Base-by-base conservation (phyloP, 805 yeast species). In the Metschnikowia proteae region DNA sequence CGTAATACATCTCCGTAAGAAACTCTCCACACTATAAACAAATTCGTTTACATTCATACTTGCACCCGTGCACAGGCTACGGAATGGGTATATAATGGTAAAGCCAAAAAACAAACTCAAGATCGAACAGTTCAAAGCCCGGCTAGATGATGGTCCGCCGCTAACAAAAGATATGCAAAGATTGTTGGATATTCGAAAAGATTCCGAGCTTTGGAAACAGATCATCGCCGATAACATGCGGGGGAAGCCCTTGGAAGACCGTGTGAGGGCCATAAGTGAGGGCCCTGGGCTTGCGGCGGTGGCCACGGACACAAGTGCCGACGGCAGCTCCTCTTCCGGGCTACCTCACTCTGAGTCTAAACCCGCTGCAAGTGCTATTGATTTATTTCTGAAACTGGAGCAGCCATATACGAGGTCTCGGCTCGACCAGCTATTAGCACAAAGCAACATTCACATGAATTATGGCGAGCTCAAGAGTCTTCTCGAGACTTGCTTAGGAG, bases 191-290 rank as follows among this genome's bases (percentile, higher is more conserved):
- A 56, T 56, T 28, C 55, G 56, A 31, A 66, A 66, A 49, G 68
- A 67, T 56, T 71, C 71, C 48, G 70, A 69, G 31, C 56, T 62
- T 9, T 71, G 75, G 75, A 72, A 61, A 59, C 63, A 64, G 28
- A 63, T 62, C 31, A 45, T 30, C 27, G 34, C 34, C 17, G 35
- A 27, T 3, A 34, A 23, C 30, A 10, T 44, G 45, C 47, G 38
- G 32, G 32, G 30, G 17, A 26, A 25, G 10, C 7, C 30, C 13
- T 8, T 23, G 4, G 17, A 26, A n/a, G 11, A 10, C 31, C 8
- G 11, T 5, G 45, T n/a, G 4, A 10, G 34, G 13, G 5, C 13
- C 41, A 27, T 10, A 13, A 22, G 27, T 6, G 17, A 39, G 27
- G 17, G 25, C 8, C 30, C 32, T 1, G 31, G 13, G 6, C 31